Percentiles rank a stretch among this genome's conserved stretches.
phyloP scores from a whole-genome alignment of 2,329 filamentous ascomycete genomes.

The Diaporthe citriasiana region DNA sequence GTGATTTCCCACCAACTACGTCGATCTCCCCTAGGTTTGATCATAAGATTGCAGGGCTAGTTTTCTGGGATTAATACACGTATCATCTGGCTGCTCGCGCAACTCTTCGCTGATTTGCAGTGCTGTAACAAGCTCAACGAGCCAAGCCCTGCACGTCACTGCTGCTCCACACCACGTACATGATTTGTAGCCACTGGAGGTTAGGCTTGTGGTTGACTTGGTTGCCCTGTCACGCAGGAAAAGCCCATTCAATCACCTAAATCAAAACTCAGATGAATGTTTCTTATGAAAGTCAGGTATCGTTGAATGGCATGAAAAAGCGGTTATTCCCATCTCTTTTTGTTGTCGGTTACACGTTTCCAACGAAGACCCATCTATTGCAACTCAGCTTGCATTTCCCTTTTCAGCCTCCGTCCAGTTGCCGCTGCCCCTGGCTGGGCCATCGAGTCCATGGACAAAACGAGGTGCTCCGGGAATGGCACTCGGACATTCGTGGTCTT shows the following conservation, averaged over 20 bases:
- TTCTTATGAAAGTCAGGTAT: not conserved
- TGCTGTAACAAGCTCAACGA: not conserved
- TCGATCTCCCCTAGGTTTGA: not conserved
- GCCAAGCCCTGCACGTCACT: not conserved
- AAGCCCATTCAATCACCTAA: no score
- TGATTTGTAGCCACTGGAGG: not conserved
- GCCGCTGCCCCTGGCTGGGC: not conserved
- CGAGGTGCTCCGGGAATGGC: not conserved
- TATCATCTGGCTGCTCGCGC: not conserved
- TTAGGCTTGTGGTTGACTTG: no score
- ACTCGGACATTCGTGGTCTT: no score
- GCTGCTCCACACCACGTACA: not conserved
- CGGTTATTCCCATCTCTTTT: no score
- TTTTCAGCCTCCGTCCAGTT: not conserved
- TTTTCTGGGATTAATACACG: not conserved
- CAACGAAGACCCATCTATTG: not conserved
- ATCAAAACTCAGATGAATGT: no score
- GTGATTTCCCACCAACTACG: slow-evolving; percentile 17
- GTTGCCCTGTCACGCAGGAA: no score
- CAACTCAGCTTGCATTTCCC: not conserved
- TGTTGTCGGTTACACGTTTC: not conserved
- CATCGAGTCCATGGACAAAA: not conserved
- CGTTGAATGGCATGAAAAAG: no score
- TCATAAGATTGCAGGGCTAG: not conserved
- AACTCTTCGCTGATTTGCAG: no score